Percentiles rank a stretch among this genome's conserved stretches.
These are phyloP conservation scores for Saccharomycopsis sp. DNA, from an alignment of 805 yeast species.

Conservation along the genomic window DNA sequence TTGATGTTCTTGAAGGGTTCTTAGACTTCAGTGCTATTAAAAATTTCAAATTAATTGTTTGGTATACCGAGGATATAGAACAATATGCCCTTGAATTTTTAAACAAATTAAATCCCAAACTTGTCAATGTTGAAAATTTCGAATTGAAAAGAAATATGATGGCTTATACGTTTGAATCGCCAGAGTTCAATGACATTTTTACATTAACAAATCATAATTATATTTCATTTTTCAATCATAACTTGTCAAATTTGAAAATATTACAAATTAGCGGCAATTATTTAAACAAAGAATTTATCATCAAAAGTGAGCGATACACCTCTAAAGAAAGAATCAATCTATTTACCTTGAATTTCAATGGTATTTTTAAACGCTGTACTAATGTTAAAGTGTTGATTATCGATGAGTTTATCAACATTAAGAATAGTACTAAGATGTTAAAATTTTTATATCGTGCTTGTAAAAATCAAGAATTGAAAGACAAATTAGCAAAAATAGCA, in stretches of 20 bases:
- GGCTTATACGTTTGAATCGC: conserved; percentile 13
- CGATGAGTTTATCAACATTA: conserved; percentile 17
- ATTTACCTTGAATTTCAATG: conserved; percentile 10
- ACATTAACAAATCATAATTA: conserved; percentile 14
- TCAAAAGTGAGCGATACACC: not conserved
- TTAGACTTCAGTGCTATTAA: conserved; percentile 8
- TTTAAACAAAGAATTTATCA: conserved; percentile 13
- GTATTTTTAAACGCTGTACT: conserved; percentile 10
- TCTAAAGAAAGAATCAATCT: not conserved
- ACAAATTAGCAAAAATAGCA: conserved; percentile 2
- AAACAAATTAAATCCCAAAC: conserved; percentile 3
- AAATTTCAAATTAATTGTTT: conserved; percentile 15
- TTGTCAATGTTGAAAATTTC: conserved; percentile 12
- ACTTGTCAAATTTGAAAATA: conserved; percentile 6
- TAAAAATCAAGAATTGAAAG: not conserved
- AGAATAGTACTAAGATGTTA: conserved; percentile 10
- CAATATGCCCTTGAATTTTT: conserved; percentile 12
- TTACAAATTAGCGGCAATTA: conserved; percentile 17
- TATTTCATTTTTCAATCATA: conserved; percentile 4
- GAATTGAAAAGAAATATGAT: conserved; percentile 17
- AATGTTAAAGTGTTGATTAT: conserved; percentile 12
- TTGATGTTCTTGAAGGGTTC: conserved; percentile 6
- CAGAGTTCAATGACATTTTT: conserved; percentile 10
- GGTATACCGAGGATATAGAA: conserved; percentile 19
- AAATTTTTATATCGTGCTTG: conserved; percentile 7